Evolutionary conservation across 495 filamentous ascomycete species (phyloP).

Genomic region (Glonium stellatum): DNA sequence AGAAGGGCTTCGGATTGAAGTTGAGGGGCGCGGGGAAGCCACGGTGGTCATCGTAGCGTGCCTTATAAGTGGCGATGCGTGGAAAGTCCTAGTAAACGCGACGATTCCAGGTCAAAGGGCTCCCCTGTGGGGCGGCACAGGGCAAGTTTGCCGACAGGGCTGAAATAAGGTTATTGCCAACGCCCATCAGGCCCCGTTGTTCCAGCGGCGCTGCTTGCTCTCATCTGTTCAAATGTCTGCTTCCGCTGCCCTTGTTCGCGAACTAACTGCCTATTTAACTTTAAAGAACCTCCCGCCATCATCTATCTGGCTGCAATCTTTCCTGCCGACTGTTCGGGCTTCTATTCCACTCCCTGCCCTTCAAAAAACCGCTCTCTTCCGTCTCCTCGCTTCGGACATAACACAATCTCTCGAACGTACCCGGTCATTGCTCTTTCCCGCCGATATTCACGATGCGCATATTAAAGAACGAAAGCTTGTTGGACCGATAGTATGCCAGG

Average conservation of each 20-base stretch:
- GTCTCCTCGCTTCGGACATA: conserved; percentile 72
- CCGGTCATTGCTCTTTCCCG: conserved; percentile 45
- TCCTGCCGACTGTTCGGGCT: conserved; percentile 34
- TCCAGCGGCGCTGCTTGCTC: no score
- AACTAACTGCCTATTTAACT: conserved; percentile 31
- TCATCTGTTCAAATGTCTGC: no score
- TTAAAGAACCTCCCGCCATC: conserved; percentile 32
- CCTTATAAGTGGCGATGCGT: background rate
- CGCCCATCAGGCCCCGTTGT: no score
- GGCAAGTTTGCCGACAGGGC: conserved; percentile 1
- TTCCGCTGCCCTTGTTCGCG: background rate
- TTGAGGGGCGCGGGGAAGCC: conserved; percentile 43
- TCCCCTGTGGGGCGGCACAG: background rate
- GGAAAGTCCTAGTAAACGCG: background rate
- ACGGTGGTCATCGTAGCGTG: conserved; percentile 55
- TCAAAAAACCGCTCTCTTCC: conserved; percentile 70
- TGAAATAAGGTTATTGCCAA: background rate
- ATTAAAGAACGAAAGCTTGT: conserved; percentile 49
- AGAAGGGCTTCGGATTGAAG: conserved; percentile 63
- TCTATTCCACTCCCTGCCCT: conserved; percentile 64
- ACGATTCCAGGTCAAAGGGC: background rate
- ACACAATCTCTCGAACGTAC: conserved; percentile 48
- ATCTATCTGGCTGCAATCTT: conserved; percentile 34
- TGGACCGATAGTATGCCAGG: conserved; percentile 65
- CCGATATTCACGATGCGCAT: conserved; percentile 45